Base-by-base conservation (phyloP, 441 rosid species). In the Rhodomyrtus psidioides region DNA sequence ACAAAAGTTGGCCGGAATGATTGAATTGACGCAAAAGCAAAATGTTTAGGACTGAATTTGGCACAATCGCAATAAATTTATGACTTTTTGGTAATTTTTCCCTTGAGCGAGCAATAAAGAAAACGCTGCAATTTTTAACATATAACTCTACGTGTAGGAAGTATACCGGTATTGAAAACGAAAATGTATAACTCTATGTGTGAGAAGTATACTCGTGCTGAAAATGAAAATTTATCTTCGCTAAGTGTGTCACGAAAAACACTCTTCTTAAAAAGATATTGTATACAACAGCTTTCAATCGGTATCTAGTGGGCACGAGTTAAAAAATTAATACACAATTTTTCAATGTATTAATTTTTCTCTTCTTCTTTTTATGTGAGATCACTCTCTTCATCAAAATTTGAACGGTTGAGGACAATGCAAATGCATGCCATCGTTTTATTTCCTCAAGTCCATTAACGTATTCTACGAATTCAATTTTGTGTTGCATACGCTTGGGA, bases 251-350 rank as follows among this genome's bases (percentile, higher is more conserved):
- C 12, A 0, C 17, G 39, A 59, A 59, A 27, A 7, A 27, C 10
- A 0, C 5, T 0, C 12, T 15, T 15, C 19, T 60, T 15, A 27
- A 60, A 15, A 27, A 3, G 21, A 8, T 15, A 1, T 4, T 0
- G n/a, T 27, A 7, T 15, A 59, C 1, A 6, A 30, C 27, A 27
- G 4, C 19, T 59, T n/a, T 27, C 34, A 1, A 60, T 27, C 10
- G 15, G 39, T 7, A 30, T 60, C 42, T 7, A 0, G 1, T 7
- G 42, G 12, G 34, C 1, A 1, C 7, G 16, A 3, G 6, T 59
- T 60, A 15, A 15, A 9, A 7, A 7, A 15, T 2, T 1, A 60
- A 60, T 14, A 10, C 2, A 24, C 24, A 16, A 30, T 28, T 42
- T 16, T 28, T 4, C 24, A 62, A 30, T 30, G 2, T 1, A 17